These are phyloP conservation scores for Houttuynia cordata DNA, from an alignment of 164 flowering plant genomes.

Conservation along the genomic window DNA sequence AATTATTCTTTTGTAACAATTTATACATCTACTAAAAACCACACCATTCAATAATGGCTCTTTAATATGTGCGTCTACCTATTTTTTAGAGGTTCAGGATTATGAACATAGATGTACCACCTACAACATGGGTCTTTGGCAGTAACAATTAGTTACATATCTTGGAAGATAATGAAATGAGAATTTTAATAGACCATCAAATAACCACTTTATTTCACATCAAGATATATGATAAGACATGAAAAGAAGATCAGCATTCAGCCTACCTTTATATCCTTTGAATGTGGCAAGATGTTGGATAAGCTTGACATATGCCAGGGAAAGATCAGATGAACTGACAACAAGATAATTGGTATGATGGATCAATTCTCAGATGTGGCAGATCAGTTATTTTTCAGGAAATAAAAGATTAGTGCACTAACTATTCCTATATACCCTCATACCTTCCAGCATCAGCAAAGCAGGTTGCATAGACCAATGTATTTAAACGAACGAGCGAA, in stretches of 20 bases:
- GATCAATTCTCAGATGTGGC: not conserved
- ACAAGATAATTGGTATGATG: not conserved
- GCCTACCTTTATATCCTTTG: conserved; percentile 76
- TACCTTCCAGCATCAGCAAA: conserved; percentile 80
- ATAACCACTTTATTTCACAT: not conserved
- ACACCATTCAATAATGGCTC: too few species aligned
- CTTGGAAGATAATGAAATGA: too few species aligned
- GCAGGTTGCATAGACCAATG: conserved; percentile 71
- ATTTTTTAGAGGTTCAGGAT: too few species aligned
- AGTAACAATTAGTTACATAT: too few species aligned
- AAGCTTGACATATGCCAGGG: conserved; percentile 72
- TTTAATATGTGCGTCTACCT: too few species aligned
- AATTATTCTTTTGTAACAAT: too few species aligned
- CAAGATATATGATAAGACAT: not conserved
- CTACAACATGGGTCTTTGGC: too few species aligned
- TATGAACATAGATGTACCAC: too few species aligned
- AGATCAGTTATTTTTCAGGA: not conserved
- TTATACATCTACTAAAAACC: too few species aligned
- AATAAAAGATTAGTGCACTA: conserved; percentile 1
- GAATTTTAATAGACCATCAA: too few species aligned
- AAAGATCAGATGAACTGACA: conserved; percentile 60
- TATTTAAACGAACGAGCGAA: conserved; percentile 67
- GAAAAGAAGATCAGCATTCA: not conserved
- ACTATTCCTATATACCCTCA: not conserved
- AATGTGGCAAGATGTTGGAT: conserved; percentile 73